Base-by-base conservation (phyloP, 116 monocot genomes). In the Phalaenopsis hybrid region DNA sequence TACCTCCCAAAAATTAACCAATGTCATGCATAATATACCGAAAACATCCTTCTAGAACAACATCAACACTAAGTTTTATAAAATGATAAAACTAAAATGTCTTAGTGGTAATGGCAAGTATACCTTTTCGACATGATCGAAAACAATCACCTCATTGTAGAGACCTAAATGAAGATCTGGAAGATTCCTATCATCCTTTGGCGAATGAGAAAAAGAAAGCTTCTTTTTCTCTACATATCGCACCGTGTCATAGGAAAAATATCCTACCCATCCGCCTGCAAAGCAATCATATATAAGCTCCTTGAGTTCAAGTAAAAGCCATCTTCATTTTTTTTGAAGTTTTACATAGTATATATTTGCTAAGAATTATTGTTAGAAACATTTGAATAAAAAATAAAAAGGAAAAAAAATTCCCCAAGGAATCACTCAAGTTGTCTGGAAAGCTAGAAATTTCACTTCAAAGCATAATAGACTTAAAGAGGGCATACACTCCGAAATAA, bases 61-160 rank as follows among this genome's bases (percentile, higher is more conserved):
- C 34, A 72, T 72, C 9, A 72, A 13, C 34, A 72, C 8, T 72
- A 33, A 74, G 17, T 44, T 74, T 74, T 44, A 33, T 70, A 10
- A 70, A 70, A 70, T 25, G 37, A 70, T 10, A 34, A 70, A 33
- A 33, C 70, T 70, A 70, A 70, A 70, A 44, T 3, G 3, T 74
- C 16, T 74, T 3, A 17, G n/a, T 74, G 44, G 8, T 44, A 18
- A 74, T 18, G 20, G 41, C 3, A 18, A 78, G 45, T 11, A 51
- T 86, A 98, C 98, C 95, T 98, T 98, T 80, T 98, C 95, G 44
- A 93, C 98, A 74, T 98, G 91, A 87, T 98, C 95, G 86, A 98
- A 98, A 31, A 98, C 93, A 80, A 98, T 86, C 20, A 94, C 91
- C 81, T 98, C 88, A 77, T 88, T 93, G 81, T 98, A 98, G 59